These are phyloP conservation scores for Microcos paniculata DNA, from an alignment of 345 rosid genomes.

Conservation along the genomic window DNA sequence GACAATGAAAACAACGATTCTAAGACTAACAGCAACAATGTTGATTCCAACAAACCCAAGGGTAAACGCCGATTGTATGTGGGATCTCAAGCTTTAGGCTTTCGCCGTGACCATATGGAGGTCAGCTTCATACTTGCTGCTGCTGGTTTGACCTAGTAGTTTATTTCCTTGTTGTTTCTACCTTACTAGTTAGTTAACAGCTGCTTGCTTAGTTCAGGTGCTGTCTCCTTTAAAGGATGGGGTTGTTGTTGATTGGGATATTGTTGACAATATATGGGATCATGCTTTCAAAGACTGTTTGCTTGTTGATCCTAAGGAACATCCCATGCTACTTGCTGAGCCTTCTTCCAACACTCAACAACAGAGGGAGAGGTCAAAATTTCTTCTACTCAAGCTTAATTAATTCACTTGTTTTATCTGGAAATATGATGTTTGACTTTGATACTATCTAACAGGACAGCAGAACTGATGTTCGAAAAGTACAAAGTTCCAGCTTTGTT, in stretches of 20 bases:
- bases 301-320: constrained; percentile 85
- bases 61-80: constrained; percentile 79
- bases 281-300: constrained; percentile 91
- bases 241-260: constrained; percentile 90
- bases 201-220: constrained; percentile 43
- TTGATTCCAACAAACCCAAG: constrained; percentile 57
- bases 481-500: constrained; percentile 95
- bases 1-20: constrained; percentile 46
- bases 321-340: constrained; percentile 95
- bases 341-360: constrained; percentile 87
- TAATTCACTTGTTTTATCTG: neutral
- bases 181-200: constrained; percentile 13
- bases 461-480: constrained; percentile 95
- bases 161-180: neutral
- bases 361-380: constrained; percentile 80
- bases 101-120: constrained; percentile 95
- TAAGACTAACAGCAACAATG: constrained; percentile 39
- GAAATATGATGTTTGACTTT: neutral
- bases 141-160: neutral
- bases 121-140: constrained; percentile 35
- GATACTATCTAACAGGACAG: constrained; percentile 33
- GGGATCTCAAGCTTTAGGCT: constrained; percentile 86
- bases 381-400: neutral
- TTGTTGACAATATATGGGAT: constrained; percentile 94
- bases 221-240: constrained; percentile 93